These are phyloP conservation scores for Calocybe cyanea DNA, from an alignment of 768 basidiomycete genomes.

Conservation along the genomic window DNA sequence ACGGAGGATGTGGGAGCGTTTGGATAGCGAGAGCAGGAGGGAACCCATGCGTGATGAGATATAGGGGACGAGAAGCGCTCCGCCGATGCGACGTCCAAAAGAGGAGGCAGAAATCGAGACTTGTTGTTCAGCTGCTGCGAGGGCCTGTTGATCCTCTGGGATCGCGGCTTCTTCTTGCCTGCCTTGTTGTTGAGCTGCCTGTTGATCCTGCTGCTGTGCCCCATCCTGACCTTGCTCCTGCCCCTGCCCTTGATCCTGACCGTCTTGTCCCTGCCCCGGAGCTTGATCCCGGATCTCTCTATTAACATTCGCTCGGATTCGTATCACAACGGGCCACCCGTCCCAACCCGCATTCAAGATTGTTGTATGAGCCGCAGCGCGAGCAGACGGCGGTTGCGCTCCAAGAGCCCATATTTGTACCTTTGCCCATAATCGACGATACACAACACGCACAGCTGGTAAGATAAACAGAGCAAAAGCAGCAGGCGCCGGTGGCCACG, in stretches of 20 bases:
- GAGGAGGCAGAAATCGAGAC: constrained; percentile 56
- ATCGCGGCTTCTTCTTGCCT: not conserved
- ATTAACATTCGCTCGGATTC: constrained; percentile 26
- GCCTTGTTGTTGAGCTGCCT: constrained; percentile 27
- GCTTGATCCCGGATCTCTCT: constrained; percentile 17
- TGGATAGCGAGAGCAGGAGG: constrained; percentile 53
- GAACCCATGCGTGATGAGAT: constrained; percentile 65
- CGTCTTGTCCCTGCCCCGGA: constrained; percentile 11
- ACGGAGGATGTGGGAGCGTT: constrained; percentile 34
- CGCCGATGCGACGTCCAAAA: constrained; percentile 63
- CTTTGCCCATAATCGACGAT: constrained; percentile 36
- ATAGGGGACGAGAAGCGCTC: constrained; percentile 64
- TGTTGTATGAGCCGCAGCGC: not conserved
- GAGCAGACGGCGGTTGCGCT: constrained; percentile 27
- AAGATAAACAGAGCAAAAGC: constrained; percentile 50
- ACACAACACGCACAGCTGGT: constrained; percentile 43
- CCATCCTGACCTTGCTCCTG: constrained; percentile 9
- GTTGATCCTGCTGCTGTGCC: constrained; percentile 18
- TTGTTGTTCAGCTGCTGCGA: constrained; percentile 52
- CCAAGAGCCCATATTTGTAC: constrained; percentile 44
- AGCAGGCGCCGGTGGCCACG: constrained; percentile 63
- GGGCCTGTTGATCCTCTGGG: constrained; percentile 25
- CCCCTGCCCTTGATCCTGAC: constrained; percentile 1
- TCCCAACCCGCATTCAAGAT: constrained; percentile 20
- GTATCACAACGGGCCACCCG: constrained; percentile 31